Evolutionary conservation across 768 basidiomycete genomes (phyloP).

Genomic region (Russula griseocarnosa): DNA sequence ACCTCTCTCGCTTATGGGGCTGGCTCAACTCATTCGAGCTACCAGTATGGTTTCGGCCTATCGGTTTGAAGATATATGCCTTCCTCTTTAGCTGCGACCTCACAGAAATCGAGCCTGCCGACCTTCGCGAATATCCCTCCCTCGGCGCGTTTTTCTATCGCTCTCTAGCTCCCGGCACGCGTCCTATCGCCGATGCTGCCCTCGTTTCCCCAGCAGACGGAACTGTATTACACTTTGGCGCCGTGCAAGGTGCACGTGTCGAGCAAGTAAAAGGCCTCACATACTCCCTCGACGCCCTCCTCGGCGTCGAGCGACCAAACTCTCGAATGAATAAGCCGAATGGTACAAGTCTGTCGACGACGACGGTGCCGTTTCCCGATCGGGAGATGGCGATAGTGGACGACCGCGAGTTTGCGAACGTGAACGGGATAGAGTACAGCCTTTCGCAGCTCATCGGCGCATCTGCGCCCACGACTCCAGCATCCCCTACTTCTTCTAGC

Average conservation of each 20-base stretch:
- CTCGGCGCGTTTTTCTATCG: constrained; percentile 98
- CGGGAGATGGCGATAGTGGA: constrained; percentile 62
- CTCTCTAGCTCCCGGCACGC: constrained; percentile 70
- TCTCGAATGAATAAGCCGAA: constrained; percentile 36
- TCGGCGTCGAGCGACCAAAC: constrained; percentile 63
- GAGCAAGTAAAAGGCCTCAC: constrained; percentile 98
- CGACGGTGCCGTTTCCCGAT: constrained; percentile 39
- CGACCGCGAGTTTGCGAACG: constrained; percentile 89
- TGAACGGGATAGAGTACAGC: constrained; percentile 95
- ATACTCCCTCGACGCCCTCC: constrained; percentile 90
- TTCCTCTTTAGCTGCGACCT: constrained; percentile 91
- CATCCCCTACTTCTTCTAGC: constrained; percentile 29
- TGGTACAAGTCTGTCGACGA: constrained; percentile 30
- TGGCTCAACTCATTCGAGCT: constrained; percentile 91
- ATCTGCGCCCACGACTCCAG: constrained; percentile 38
- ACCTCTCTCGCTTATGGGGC: constrained; percentile 96
- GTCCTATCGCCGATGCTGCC: constrained; percentile 56
- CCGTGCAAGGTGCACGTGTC: constrained; percentile 69
- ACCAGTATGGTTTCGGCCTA: constrained; percentile 92
- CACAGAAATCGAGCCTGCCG: constrained; percentile 77
- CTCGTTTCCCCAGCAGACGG: constrained; percentile 96
- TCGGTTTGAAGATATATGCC: constrained; percentile 81
- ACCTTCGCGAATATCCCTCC: constrained; percentile 74
- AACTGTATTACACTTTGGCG: constrained; percentile 86
- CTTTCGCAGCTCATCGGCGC: constrained; percentile 84